Base-by-base conservation (phyloP, 805 yeast genomes). In the Candida nonsorbophila region DNA sequence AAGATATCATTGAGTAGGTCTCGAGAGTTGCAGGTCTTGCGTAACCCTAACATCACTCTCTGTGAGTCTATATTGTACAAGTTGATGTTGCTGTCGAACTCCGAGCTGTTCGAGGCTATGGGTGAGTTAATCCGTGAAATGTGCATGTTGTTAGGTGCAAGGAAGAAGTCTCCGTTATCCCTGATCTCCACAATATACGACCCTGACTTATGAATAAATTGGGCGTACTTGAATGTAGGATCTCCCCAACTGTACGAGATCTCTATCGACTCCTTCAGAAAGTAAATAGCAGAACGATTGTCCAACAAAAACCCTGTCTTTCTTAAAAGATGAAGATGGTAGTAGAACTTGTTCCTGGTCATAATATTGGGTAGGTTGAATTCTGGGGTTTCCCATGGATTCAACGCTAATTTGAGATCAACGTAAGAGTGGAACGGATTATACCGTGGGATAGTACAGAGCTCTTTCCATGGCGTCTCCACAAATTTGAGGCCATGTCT, bases 361-460 rank as follows among this genome's bases (percentile, higher is more conserved):
- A 76, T 51, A 8, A 77, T 58, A 4, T 55, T 60, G 3, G 37
- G 24, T n/a, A 16, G 11, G 24, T 37, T 41, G 40, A 79, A 74
- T 36, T 75, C 82, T 0, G 62, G 49, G 38, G 80, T 84, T 1
- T 38, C 39, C 79, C 87, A 81, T 1, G 95, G 95, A 42, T 84
- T 70, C 9, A 86, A 54, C 0, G 75, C 78, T 23, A 88, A 53
- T 25, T 67, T 57, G 27, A 85, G 69, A 29, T 77, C 81, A 21
- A 85, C 80, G 40, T 84, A 77, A 0, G 97, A 84, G 47, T 87
- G 92, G 55, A 94, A 85, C 5, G 97, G 97, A 38, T 86, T 87
- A 25, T 72, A 58, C 3, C 67, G 61, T 0, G 95, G 94, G 12
- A 90, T 64, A 0, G 79, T 73, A 46, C 90, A 77, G 15, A 87